Percentiles rank a stretch among this genome's conserved stretches.
Conservation (phyloP, 2,329 filamentous ascomycete genomes). For the Tolypocladium inflatum region DNA sequence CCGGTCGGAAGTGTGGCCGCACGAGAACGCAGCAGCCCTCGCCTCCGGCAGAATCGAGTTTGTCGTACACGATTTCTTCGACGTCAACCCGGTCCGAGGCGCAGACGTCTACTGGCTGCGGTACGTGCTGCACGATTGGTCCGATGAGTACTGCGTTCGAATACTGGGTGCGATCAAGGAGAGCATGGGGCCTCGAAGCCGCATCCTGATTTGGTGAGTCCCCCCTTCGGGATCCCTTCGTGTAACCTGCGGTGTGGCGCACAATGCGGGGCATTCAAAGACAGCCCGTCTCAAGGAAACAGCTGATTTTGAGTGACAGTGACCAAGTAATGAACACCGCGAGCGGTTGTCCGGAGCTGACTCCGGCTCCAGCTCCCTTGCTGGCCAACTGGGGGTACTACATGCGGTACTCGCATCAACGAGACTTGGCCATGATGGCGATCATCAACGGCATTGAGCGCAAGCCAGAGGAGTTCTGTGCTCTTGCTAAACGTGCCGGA, state of each 20-base stretch:
- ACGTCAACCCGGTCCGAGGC: conserved; percentile 16
- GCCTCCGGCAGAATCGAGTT: conserved; percentile 10
- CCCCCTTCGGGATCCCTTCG: no score
- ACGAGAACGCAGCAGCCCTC: conserved; percentile 11
- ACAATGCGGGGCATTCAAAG: no score
- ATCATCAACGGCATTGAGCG: conserved; percentile 26
- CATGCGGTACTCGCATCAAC: conserved; percentile 19
- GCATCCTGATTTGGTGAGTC: conserved; percentile 9
- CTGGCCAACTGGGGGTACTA: conserved; percentile 24
- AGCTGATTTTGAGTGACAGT: conserved; percentile 8
- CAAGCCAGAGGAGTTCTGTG: conserved; percentile 19
- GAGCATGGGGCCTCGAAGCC: conserved; percentile 9
- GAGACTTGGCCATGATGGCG: conserved; percentile 22
- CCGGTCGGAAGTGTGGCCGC: conserved; percentile 17
- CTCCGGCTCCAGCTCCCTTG: conserved; percentile 17
- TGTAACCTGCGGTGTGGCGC: no score
- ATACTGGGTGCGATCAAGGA: conserved; percentile 13
- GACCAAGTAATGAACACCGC: conserved; percentile 28
- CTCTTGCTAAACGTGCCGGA: conserved; percentile 16
- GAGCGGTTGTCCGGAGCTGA: conserved; percentile 15
- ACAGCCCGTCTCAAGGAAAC: no score
- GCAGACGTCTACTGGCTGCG: conserved; percentile 22
- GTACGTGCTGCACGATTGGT: conserved; percentile 24
- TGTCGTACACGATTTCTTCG: conserved; percentile 21
- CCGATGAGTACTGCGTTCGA: conserved; percentile 19